Evolutionary conservation across 164 flowering plant genomes (phyloP), one percentile per base, ranked within the genome.

Genomic region (Tetracentron sinense): DNA sequence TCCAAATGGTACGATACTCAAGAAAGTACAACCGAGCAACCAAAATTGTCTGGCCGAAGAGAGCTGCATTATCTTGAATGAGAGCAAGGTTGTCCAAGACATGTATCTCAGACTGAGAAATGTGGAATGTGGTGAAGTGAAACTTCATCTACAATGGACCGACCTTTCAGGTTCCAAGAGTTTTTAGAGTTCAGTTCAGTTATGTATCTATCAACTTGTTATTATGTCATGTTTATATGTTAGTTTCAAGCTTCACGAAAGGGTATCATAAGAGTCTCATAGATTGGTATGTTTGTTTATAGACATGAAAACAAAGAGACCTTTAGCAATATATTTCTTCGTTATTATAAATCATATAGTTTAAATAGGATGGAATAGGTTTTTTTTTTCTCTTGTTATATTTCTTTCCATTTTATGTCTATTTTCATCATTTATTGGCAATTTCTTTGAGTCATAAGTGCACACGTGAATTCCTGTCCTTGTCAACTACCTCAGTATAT

Each of bases 101-200:
- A 33, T 88, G 26, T 60, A 57, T 74, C 79, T 86, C 27, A 80
- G 91, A 70, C 58, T 88, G 67, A 76, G 70, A 65, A 80, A 86
- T 52, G 95, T 84, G 26, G 92, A 86, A 71, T 79, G 90, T 56
- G 92, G 92, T 28, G 90, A 88, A 65, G 75, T 88, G 26, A 86
- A 86, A 42, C 27, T 86, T 21, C 80, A 83, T 44, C 79, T 88
- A 28, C 80, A 83, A n/a, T 86, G 95, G 92, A 83, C 84, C 33
- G 80, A 85, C 30, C 79, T 83, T 62, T 90, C 86, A 6, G 85
- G 86, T 33, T 72, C 73, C 65, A 84, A 58, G 66, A 82, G 82
- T 31, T 49, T 75, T 50, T 71, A 61, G 38, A 35, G 17, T 4
- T 51, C 17, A 1, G 54, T 15, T 12, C 15, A 12, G 26, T 10